These are phyloP conservation scores for Vitis rotundifolia DNA, from an alignment of 164 flowering plant genomes.

Conservation along the genomic window DNA sequence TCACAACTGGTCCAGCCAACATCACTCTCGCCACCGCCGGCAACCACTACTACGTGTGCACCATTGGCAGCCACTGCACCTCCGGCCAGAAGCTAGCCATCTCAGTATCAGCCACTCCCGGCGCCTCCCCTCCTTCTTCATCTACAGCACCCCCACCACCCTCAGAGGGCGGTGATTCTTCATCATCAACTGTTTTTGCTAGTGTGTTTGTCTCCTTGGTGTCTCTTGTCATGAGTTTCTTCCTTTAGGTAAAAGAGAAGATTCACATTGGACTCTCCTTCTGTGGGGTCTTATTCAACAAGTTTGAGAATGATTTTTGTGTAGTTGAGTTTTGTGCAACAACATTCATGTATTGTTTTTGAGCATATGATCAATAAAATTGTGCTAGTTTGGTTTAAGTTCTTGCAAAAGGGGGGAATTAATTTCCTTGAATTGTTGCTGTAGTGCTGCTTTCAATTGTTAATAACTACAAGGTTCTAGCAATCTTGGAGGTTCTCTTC, in stretches of 20 bases:
- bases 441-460: too few species aligned
- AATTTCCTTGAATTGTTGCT: too few species aligned
- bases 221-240: constrained; percentile 5
- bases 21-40: constrained; percentile 34
- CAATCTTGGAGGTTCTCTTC: too few species aligned
- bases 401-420: too few species aligned
- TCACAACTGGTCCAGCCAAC: constrained; percentile 35
- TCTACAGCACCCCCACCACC: constrained; percentile 11
- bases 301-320: too few species aligned
- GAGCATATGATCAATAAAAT: too few species aligned
- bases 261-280: neutral
- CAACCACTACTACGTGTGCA: constrained; percentile 45
- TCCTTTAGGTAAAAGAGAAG: constrained; percentile 4
- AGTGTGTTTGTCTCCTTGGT: constrained; percentile 6
- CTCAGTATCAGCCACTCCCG: constrained; percentile 23
- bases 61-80: constrained; percentile 35
- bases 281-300: neutral
- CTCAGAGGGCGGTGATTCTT: constrained; percentile 3
- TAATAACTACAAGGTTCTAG: too few species aligned
- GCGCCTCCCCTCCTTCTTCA: constrained; percentile 9
- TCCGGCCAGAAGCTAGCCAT: constrained; percentile 41
- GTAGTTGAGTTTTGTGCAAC: too few species aligned
- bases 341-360: too few species aligned
- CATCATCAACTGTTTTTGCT: constrained; percentile 10
- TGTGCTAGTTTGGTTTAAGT: too few species aligned